phyloP scores from a whole-genome alignment of 225 moss, liverwort and hornwort species.

The Marchantia polymorpha region DNA sequence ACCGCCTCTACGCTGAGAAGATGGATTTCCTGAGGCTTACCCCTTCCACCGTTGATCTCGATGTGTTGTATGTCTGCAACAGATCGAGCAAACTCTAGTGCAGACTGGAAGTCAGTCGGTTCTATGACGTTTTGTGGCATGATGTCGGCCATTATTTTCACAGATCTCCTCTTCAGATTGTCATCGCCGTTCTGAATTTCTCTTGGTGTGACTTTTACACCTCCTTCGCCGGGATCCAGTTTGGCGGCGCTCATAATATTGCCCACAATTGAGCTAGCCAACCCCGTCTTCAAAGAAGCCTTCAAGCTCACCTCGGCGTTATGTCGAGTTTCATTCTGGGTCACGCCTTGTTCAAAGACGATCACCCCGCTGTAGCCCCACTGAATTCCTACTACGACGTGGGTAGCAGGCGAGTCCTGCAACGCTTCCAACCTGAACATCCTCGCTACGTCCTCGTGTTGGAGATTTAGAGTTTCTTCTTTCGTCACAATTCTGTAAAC shows the following conservation, averaged over 20 bases:
- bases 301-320: slow-evolving; percentile 21
- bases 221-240: background rate
- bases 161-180: slow-evolving; percentile 12
- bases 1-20: slow-evolving; percentile 15
- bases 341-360: slow-evolving; percentile 17
- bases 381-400: slow-evolving; percentile 16
- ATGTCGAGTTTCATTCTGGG: background rate
- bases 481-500: slow-evolving; percentile 17
- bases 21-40: slow-evolving; percentile 21
- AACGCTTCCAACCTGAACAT: slow-evolving; percentile 15
- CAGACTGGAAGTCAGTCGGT: slow-evolving; percentile 8
- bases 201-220: slow-evolving; percentile 2
- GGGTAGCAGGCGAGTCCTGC: slow-evolving; percentile 17
- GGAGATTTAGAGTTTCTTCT: slow-evolving; percentile 23
- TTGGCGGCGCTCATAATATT: slow-evolving; percentile 6
- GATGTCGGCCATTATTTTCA: slow-evolving; percentile 20
- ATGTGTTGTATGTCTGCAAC: slow-evolving; percentile 1
- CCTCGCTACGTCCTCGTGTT: slow-evolving; percentile 9
- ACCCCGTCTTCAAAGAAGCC: slow-evolving; percentile 3
- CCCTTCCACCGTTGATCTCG: slow-evolving; percentile 15
- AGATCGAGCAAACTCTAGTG: slow-evolving; percentile 14
- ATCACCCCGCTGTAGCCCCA: slow-evolving; percentile 19
- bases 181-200: background rate
- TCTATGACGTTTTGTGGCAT: slow-evolving; percentile 11
- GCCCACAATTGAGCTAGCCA: background rate